Evolutionary conservation across 2,329 filamentous ascomycete genomes (phyloP), one percentile per base, ranked within the genome.

Genomic region (Fusarium begoniae): DNA sequence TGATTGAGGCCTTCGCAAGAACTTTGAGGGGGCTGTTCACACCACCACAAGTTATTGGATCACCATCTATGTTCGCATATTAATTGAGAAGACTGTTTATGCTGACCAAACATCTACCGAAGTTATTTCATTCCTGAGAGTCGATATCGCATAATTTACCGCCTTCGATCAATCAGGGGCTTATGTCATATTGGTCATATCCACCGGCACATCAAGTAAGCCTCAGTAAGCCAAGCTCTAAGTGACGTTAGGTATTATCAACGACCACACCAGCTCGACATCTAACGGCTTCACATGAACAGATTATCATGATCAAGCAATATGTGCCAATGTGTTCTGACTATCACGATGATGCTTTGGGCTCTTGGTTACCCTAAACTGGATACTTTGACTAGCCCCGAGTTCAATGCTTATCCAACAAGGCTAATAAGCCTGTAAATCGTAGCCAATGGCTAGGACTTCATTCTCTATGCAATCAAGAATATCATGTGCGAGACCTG

Each of bases 151-250:
- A 59, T 20, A 14, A 38, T 54, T 15, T 20, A 15, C 44, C 18
- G 8, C 24, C 24, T 28, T 28, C 35, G 44, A n/a, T 38, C n/a
- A 30, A 24, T 32, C 32, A 53, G 17, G n/a, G n/a, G 18, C 30
- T 56, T 66, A 60, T 38, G 47, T 69, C 28, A 68, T 72, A 22
- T 69, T 71, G 41, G 66, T 50, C 26, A 57, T 44, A 26, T 37
- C 44, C 51, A 45, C 26, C 14, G 26, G 54, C 44, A 53, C 24
- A 14, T 53, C 69, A 50, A 66, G 59, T 73, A 65, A 72, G 70
- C 26, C 43, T 66, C 70, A 41, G 65, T 70, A 66, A 72, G 70
- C 70, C 65, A 57, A 37, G n/a, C 45, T 26, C 45, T 65, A 32
- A n/a, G 47, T 56, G 35, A 40, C 50, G 35, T 38, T 38, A 20